Conservation (phyloP, 495 filamentous ascomycete genomes). For the Lasiosphaeria hispida region DNA sequence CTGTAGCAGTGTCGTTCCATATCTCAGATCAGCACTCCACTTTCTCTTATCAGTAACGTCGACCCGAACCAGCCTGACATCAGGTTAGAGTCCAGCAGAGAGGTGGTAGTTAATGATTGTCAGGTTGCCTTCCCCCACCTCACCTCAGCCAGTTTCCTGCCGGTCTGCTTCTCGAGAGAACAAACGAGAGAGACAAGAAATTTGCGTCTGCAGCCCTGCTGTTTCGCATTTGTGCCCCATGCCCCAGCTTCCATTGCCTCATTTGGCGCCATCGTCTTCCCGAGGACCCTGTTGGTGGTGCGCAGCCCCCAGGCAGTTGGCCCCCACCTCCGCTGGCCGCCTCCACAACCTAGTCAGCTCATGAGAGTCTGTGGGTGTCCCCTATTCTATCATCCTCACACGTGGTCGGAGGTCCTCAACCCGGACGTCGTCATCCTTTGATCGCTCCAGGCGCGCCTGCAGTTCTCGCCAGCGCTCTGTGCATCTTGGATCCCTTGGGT, state of each 20-base stretch:
- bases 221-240: background rate
- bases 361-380: constrained; percentile 1
- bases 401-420: constrained; percentile 15
- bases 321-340: constrained; percentile 1
- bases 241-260: constrained; percentile 9
- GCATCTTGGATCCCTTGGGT: background rate
- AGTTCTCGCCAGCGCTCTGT: background rate
- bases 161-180: background rate
- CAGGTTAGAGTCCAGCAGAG: background rate
- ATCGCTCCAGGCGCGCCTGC: background rate
- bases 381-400: constrained; percentile 20
- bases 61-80: constrained; percentile 6
- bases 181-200: no score
- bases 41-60: constrained; percentile 19
- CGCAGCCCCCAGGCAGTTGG: background rate
- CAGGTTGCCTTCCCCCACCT: background rate
- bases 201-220: background rate
- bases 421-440: constrained; percentile 12
- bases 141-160: no score
- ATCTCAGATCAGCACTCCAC: constrained; percentile 16
- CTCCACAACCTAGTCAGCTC: background rate
- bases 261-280: constrained; percentile 16
- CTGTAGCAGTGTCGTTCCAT: background rate
- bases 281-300: background rate
- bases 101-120: background rate